Evolutionary conservation across 345 rosid species (phyloP), one percentile per base, ranked within the genome.

Genomic region (Acer yangbiense): DNA sequence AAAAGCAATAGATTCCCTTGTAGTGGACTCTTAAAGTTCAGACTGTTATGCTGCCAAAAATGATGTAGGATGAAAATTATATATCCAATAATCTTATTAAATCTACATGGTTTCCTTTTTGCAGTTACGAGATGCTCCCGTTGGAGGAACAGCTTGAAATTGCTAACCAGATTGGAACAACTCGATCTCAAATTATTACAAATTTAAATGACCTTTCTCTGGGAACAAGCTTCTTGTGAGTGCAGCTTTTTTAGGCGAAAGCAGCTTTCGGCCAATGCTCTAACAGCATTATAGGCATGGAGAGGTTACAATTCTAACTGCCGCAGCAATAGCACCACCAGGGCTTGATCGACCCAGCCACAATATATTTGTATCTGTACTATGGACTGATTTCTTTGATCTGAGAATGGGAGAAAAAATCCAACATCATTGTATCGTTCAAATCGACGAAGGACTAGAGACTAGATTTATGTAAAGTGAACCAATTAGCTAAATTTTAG

Each of bases 121-220:
- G 89, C 89, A 96, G 99, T 81, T 96, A 88, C 58, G 97, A 94
- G 87, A 93, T 91, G 95, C 92, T 96, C 62, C 90, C 92, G 11
- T 76, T 91, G 87, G 99, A 94, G 80, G 94, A 94, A 80, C 98
- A 96, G 73, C 88, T 90, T 63, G 95, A 90, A 76, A 90, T 96
- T 54, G 97, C 98, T 35, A 83, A 87, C 60, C 99, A 96, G 90
- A 86, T 88, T 69, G 93, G 97, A 70, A 94, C 99, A 21, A 92
- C 95, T 21, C 91, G 99, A 8, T 79, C 90, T n/a, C 94, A 91
- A 68, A 88, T 96, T 69, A 86, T 96, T 63, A 78, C 94, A 11
- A 92, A 91, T 82, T 81, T 94, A 80, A 92, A 90, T 69, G 95
- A 96, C 65, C 95, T 96, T 72, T 79, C 94, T n/a, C 79, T 89